Evolutionary conservation across 768 basidiomycete species (phyloP), one percentile per base, ranked within the genome.

Genomic region (Pleurotus djamor): DNA sequence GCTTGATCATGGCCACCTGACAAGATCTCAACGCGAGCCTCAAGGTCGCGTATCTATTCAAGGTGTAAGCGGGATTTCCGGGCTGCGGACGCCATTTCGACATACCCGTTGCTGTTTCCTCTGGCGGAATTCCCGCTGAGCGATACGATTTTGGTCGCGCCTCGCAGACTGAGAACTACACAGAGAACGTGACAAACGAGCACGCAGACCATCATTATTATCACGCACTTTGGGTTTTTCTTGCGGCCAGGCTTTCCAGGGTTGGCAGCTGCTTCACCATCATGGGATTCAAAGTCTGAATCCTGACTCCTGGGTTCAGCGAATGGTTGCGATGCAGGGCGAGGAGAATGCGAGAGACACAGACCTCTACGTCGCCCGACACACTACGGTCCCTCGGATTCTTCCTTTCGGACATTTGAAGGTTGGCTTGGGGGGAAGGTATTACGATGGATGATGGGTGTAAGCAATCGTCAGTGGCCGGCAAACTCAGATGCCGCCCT

Each of bases 1-100:
- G 92, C 87, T 72, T 96, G 92, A 79, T 95, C 95, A 67, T 94
- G 88, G 44, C 91, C 92, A 16, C 92, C 94, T 4, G 94, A 96
- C 14, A 97, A 82, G 6, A 97, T 87, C 73, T 96, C 94, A n/a
- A 97, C 93, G 48, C 92, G 85, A 16, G 94, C 94, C 75, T 97
- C 95, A 38, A 97, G 85, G 74, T 97, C 95, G 17, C 94, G 91
- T 72, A 97, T 95, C 92, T 97, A 65, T 51, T 28, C 44, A 61
- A 57, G 59, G 57, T 52, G 37, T 49, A 16, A 47, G 47, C 44
- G 34, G 48, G 48, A 34, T 2, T 13, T 14, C 12, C 14, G 9
- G 38, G 5, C 10, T 37, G 8, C 17, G 4, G 44, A n/a, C 12
- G 14, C 16, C 13, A 21, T 36, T 54, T 28, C 21, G 7, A 72